A percentile compares a stretch with the other conserved stretches of the same genome.
Conservation (phyloP, 495 filamentous ascomycete species). For the Pyrenula aspistea region DNA sequence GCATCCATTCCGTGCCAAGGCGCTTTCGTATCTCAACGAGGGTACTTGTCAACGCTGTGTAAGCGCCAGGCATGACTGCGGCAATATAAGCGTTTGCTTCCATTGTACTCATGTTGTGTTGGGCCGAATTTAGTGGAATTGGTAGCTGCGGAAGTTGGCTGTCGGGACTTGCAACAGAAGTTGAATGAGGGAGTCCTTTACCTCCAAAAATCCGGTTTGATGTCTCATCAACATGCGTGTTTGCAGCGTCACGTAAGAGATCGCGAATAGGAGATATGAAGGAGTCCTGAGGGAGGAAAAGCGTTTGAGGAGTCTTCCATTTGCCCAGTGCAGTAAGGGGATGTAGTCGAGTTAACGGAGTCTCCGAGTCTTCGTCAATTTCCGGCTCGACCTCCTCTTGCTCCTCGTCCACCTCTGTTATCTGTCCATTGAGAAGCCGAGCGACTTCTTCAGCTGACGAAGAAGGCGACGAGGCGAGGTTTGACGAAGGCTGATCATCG, state of each 20-base stretch:
- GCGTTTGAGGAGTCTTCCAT: constrained; percentile 58
- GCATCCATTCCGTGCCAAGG: constrained; percentile 69
- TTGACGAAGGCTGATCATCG: constrained; percentile 4
- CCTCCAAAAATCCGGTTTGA: constrained; percentile 67
- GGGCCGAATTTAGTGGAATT: constrained; percentile 56
- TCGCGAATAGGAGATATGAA: constrained; percentile 55
- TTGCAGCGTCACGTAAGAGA: constrained; percentile 52
- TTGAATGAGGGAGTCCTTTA: constrained; percentile 56
- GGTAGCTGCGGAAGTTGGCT: constrained; percentile 49
- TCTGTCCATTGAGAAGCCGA: constrained; percentile 33
- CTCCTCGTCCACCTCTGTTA: constrained; percentile 31
- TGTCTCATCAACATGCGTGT: constrained; percentile 58
- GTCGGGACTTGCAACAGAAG: constrained; percentile 37
- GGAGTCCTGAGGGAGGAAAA: constrained; percentile 52
- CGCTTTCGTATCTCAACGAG: constrained; percentile 79
- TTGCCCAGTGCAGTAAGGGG: constrained; percentile 50
- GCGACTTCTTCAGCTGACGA: constrained; percentile 29
- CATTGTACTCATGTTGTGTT: constrained; percentile 67
- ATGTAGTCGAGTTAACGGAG: constrained; percentile 36
- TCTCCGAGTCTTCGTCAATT: constrained; percentile 15
- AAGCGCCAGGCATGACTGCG: constrained; percentile 67
- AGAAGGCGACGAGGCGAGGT: neutral
- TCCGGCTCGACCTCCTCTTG: constrained; percentile 39
- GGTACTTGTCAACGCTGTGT: constrained; percentile 59
- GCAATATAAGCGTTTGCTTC: constrained; percentile 78